These are phyloP conservation scores for Candida yuanshanica DNA, from an alignment of 805 yeast genomes.

Conservation along the genomic window DNA sequence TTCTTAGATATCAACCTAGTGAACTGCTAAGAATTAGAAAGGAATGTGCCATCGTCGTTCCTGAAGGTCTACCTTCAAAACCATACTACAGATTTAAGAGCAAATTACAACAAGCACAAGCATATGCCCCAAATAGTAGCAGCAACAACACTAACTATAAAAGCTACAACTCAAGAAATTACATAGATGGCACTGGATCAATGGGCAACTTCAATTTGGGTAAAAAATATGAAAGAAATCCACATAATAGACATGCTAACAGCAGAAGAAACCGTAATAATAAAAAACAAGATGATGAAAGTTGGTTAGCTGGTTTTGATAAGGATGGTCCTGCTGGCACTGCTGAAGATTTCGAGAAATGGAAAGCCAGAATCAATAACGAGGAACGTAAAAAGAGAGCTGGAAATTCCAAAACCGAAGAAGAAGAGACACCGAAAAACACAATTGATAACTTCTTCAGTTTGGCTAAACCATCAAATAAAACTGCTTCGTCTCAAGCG, in stretches of 20 bases:
- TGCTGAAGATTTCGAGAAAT: slow-evolving; percentile 35
- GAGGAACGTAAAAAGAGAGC: slow-evolving; percentile 31
- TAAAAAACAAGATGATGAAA: slow-evolving; percentile 17
- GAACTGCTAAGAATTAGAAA: slow-evolving; percentile 14
- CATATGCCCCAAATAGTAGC: slow-evolving; percentile 2
- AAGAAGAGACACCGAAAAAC: slow-evolving; percentile 11
- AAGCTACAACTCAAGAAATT: slow-evolving; percentile 8
- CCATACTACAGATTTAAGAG: slow-evolving; percentile 13
- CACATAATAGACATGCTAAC: slow-evolving; percentile 3
- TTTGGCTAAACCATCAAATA: slow-evolving; percentile 6
- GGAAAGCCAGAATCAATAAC: slow-evolving; percentile 33
- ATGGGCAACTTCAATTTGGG: slow-evolving; percentile 26
- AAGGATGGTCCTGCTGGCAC: slow-evolving; percentile 16
- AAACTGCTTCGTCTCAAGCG: slow-evolving; percentile 1
- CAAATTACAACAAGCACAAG: slow-evolving; percentile 8
- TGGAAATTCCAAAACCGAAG: slow-evolving; percentile 10
- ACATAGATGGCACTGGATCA: slow-evolving; percentile 20
- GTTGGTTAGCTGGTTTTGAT: slow-evolving; percentile 17
- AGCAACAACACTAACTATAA: slow-evolving; percentile 8
- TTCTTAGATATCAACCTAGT: slow-evolving; percentile 19
- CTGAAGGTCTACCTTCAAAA: slow-evolving; percentile 19
- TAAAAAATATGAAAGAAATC: slow-evolving; percentile 4
- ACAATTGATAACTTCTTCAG: slow-evolving; percentile 23
- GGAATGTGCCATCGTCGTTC: slow-evolving; percentile 6
- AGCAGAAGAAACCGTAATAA: slow-evolving; percentile 11